These are phyloP conservation scores for Micractinium conductrix DNA, from an alignment of 139 green algal species.

Conservation along the genomic window DNA sequence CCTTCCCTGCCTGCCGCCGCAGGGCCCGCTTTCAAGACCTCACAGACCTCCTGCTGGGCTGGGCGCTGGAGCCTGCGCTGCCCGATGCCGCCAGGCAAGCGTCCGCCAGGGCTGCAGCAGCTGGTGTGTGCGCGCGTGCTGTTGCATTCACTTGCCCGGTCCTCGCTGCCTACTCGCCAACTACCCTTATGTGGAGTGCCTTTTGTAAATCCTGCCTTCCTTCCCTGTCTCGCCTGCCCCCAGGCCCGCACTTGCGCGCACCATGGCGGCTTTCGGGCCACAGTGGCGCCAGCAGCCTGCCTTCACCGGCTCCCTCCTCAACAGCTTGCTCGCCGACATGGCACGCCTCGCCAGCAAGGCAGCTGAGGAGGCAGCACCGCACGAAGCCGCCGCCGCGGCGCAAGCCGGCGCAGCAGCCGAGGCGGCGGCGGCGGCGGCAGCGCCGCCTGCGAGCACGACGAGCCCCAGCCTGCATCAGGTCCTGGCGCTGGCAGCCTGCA, in stretches of 20 bases:
- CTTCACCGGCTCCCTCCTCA: slow-evolving; percentile 8
- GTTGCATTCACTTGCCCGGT: too few species aligned
- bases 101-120: too few species aligned
- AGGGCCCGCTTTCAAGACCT: slow-evolving; percentile 44
- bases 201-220: too few species aligned
- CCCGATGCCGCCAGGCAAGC: slow-evolving; percentile 33
- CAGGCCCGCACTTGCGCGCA: slow-evolving; percentile 32
- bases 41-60: slow-evolving; percentile 62
- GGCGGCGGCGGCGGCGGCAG: not conserved
- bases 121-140: too few species aligned
- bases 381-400: not conserved
- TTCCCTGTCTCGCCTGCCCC: too few species aligned
- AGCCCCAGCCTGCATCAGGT: not conserved
- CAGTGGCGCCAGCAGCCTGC: slow-evolving; percentile 27
- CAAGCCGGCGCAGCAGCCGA: too few species aligned
- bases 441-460: not conserved
- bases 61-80: slow-evolving; percentile 58
- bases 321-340: slow-evolving; percentile 18
- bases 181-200: too few species aligned
- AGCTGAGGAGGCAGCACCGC: slow-evolving; percentile 10
- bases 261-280: slow-evolving; percentile 24
- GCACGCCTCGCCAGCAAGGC: not conserved
- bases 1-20: too few species aligned
- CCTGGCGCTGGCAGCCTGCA: slow-evolving; percentile 20
- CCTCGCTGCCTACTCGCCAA: too few species aligned